Base-by-base conservation (phyloP, 208 protist species). In the Phytomonas serpens region DNA sequence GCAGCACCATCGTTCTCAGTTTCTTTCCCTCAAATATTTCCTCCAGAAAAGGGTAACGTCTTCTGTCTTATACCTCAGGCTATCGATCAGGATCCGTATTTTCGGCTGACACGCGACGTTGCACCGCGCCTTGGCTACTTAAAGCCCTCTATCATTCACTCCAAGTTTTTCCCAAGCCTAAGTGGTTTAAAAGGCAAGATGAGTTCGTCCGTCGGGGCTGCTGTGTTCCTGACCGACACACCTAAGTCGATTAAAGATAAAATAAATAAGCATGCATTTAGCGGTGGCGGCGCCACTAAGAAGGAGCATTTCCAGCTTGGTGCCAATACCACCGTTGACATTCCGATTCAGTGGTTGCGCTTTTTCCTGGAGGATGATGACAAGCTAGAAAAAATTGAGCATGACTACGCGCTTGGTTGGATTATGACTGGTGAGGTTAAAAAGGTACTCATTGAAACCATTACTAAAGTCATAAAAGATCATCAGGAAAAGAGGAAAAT, bases 71-170 rank as follows among this genome's bases (percentile, higher is more conserved):
- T 99, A 79, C 98, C 99, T 33, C 99, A 98, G 79, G 93, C 94
- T n/a, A 97, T 98, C 81, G 93, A 97, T 74, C 95, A 99, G 77
- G 99, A 99, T 81, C 98, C 98, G 16, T 99, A 99, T 85, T 99
- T 99, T 91, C 94, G 99, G 67, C 92, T 99, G 70, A 99, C 98
- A 10, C 80, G 99, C 34, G 98, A 99, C 81, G 93, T 99, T 29
- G 99, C 99, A 14, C 94, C 95, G 27, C 82, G 91, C 23, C 75
- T 99, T 6, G 96, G 94, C 4, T 97, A 90, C 37, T 77, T 93
- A 32, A 99, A 99, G 82, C 98, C 98, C 9, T 85, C 97, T 11
- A 81, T 99, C 11, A 95, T 99, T 42, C 98, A 99, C 82, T 85
- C 90, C 61, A 99, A 98, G 74, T 99, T 99, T 79, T 98, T 99